phyloP scores from a whole-genome alignment of 1,284 basidiomycete genomes.

The Rhodotorula sp. region DNA sequence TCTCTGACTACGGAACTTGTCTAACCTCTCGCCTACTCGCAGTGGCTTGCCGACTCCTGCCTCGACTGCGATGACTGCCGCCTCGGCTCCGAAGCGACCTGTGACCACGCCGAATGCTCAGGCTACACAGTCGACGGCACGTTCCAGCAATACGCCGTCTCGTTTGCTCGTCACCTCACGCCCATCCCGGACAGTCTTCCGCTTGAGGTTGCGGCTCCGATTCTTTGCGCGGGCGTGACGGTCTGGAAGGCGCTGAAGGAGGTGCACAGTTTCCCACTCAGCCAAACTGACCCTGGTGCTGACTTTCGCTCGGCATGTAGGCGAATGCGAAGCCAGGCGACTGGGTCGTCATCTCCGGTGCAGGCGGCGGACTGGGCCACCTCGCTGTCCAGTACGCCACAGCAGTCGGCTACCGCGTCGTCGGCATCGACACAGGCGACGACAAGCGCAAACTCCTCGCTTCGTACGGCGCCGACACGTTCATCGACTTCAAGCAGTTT shows the following conservation, averaged over 20 bases:
- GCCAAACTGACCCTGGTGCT: no score
- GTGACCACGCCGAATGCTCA: conserved; percentile 55
- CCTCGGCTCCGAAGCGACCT: conserved; percentile 64
- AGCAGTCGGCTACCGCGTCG: conserved; percentile 37
- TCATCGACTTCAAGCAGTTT: conserved; percentile 39
- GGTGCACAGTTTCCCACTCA: no score
- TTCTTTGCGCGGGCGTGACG: conserved; percentile 40
- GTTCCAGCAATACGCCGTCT: conserved; percentile 68
- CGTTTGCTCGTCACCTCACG: conserved; percentile 62
- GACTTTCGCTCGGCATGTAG: background rate
- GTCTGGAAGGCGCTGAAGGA: conserved; percentile 40
- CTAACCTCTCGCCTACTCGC: background rate
- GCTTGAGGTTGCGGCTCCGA: conserved; percentile 27
- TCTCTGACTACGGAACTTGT: no score
- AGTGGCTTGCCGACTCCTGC: conserved; percentile 69
- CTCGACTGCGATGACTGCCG: conserved; percentile 69
- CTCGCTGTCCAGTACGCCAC: conserved; percentile 37
- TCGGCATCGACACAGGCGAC: conserved; percentile 41
- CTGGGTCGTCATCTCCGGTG: conserved; percentile 37
- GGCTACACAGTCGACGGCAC: conserved; percentile 64
- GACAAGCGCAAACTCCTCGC: conserved; percentile 38
- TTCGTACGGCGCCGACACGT: conserved; percentile 33
- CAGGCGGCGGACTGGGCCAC: conserved; percentile 38
- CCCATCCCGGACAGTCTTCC: conserved; percentile 36
- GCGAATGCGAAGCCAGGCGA: conserved; percentile 29